phyloP scores from a whole-genome alignment of 2,329 filamentous ascomycete genomes.

The Zymoseptoria ardabiliae region DNA sequence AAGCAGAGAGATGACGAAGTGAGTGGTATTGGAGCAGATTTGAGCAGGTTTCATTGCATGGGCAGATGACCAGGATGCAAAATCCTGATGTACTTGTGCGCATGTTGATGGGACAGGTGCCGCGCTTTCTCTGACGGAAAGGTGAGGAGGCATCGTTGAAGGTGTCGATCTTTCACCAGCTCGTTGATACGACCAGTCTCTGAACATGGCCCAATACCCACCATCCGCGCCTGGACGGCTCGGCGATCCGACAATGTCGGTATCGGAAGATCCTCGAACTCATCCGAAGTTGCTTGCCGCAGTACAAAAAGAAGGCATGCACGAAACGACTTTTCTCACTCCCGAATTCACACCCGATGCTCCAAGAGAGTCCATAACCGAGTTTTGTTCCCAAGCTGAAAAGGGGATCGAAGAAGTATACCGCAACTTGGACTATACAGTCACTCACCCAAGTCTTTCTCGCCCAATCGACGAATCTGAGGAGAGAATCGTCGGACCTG shows the following conservation, averaged over 20 bases:
- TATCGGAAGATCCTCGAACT: conserved; percentile 1
- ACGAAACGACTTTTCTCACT: neutral
- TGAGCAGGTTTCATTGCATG: neutral
- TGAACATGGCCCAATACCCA: neutral
- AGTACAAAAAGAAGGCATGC: neutral
- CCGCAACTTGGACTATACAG: neutral
- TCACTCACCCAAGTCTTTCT: neutral
- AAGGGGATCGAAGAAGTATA: neutral
- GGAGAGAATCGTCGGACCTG: conserved; percentile 6
- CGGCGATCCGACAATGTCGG: neutral
- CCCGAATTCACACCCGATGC: neutral
- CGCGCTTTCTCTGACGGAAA: neutral
- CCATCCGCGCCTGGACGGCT: neutral
- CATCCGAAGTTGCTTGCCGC: neutral
- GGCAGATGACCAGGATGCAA: neutral
- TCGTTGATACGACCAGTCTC: neutral
- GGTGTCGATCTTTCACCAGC: neutral
- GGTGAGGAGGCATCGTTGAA: neutral
- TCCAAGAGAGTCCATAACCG: neutral
- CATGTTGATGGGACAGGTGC: neutral
- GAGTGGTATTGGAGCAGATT: neutral
- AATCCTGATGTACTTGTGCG: neutral
- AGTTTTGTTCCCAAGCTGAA: neutral
- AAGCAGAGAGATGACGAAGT: neutral
- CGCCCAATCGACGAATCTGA: neutral